Evolutionary conservation across 257 asterid species (phyloP), one percentile per base, ranked within the genome.

Genomic region (Solanum chilense): DNA sequence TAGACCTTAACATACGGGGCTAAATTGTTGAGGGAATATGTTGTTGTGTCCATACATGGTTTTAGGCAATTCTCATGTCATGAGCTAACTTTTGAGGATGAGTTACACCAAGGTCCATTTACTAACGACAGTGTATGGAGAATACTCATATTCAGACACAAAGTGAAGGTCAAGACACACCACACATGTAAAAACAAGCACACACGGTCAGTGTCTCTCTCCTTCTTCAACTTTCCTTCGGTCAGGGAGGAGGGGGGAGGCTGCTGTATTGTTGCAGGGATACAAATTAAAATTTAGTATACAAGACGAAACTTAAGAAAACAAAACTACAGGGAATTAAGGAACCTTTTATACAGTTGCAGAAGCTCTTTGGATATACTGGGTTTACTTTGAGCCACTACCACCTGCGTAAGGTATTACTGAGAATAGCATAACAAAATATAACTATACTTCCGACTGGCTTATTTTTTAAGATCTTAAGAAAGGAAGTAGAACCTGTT

Each of bases 321-420:
- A 23, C 3, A 31, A 27, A 62, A 85, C 35, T 27, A 33, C 10
- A 64, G 75, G 66, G 64, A 27, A 47, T 35, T 71, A 82, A 10
- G 82, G 66, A 89, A 96, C 99, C 99, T 96, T 92, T 93, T 94
- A 92, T 94, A 96, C 86, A 96, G 87, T 87, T 90, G 92, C 87
- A 90, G 94, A 89, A 95, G 99, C 89, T 93, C 97, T 90, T 90
- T 91, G 88, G 96, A 49, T 68, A 91, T 88, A 58, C 45, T 86
- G 77, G 94, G 87, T 88, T 86, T 91, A 29, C 85, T 90, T 85
- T 90, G 93, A 83, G 64, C 83, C 68, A 73, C 88, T 31, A 88
- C 77, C 84, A 86, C 93, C 98, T 94, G 93, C 83, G 44, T 88
- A 69, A 81, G 83, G 58, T 88, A 68, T 15, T 45, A 10, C 60